Base-by-base conservation (phyloP, 352 stramenopile species). In the Thraustotheca clavata region DNA sequence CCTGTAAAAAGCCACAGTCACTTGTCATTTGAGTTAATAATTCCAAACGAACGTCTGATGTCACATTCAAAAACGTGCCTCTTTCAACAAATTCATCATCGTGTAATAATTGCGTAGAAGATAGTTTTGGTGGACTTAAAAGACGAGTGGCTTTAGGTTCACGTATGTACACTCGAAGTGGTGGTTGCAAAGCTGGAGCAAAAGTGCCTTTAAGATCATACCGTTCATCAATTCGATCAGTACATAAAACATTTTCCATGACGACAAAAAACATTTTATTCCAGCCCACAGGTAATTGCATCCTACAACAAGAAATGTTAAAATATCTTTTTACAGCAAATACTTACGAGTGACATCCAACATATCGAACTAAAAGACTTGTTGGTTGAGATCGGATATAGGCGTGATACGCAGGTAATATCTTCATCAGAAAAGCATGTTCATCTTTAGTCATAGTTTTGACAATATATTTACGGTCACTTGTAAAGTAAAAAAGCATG, bases 241-340 rank as follows among this genome's bases (percentile, higher is more conserved):
- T 74, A 31, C 55, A 35, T 61, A 91, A 89, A 18, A 91, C 86
- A 62, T 94, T 94, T 41, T 94, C 83, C 84, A 94, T 94, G 35
- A 91, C 84, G 32, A 94, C 72, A 63, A 94, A 94, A 71, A 94
- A 94, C 83, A 94, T 94, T 36, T 88, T 88, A 75, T 94, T 91
- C 84, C 84, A 94, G 4, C 84, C 84, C 0, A 94, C 84, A 1
- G 84, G 84, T n/a, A 94, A 74, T 63, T 94, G 84, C 84, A 94
- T 94, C 43, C 43, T 52, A 52, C 43, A 29, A 6, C 11, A 50
- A 6, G 22, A 50, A 11, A 24, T 24, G 34, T 18, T 9, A 52
- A 20, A 9, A 3, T 24, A 14, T 1, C 31, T 24, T 31, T 1
- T 11, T 1, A 24, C 9, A 11, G 43, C 2, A 11, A 24, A 24